These are phyloP conservation scores for Posidonia oceanica DNA, from an alignment of 116 monocot species.

Conservation along the genomic window DNA sequence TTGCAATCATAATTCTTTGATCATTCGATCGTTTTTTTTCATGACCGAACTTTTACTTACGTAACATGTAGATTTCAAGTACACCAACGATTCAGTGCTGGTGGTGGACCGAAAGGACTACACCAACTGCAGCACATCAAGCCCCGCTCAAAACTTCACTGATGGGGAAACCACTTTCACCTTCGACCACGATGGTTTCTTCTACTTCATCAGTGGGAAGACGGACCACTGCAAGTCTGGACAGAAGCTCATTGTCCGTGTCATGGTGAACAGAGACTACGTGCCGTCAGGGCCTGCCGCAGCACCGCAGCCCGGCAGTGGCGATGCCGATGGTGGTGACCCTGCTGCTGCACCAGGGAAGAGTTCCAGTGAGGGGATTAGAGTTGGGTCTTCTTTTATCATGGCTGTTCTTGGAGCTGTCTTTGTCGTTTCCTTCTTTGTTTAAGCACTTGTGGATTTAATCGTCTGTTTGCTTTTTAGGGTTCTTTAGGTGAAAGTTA, in stretches of 20 bases:
- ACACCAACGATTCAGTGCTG: conserved; percentile 55
- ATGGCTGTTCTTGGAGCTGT: too few species aligned
- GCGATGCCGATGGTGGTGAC: not conserved
- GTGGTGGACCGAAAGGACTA: conserved; percentile 34
- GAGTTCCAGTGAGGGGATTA: too few species aligned
- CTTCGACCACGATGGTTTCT: conserved; percentile 42
- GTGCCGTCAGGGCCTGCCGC: not conserved
- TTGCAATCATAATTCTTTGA: not conserved
- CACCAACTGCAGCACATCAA: conserved; percentile 25
- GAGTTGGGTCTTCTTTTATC: too few species aligned
- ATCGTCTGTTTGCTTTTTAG: too few species aligned
- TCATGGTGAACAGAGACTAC: conserved; percentile 37
- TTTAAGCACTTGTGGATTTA: too few species aligned
- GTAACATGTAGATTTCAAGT: conserved; percentile 52
- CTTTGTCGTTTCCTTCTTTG: too few species aligned
- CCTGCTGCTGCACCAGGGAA: not conserved
- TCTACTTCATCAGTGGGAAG: conserved; percentile 70
- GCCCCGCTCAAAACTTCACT: conserved; percentile 14
- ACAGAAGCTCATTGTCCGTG: conserved; percentile 47
- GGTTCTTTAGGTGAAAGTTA: too few species aligned
- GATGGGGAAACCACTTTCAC: conserved; percentile 35
- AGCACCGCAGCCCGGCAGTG: not conserved
- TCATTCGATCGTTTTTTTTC: not conserved
- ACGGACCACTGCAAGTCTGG: conserved; percentile 45
- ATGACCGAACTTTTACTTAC: not conserved